Percentiles rank a stretch among this genome's conserved stretches.
These are phyloP conservation scores for Trichophyton benhamiae DNA, from an alignment of 2,329 filamentous ascomycete species.

Conservation along the genomic window DNA sequence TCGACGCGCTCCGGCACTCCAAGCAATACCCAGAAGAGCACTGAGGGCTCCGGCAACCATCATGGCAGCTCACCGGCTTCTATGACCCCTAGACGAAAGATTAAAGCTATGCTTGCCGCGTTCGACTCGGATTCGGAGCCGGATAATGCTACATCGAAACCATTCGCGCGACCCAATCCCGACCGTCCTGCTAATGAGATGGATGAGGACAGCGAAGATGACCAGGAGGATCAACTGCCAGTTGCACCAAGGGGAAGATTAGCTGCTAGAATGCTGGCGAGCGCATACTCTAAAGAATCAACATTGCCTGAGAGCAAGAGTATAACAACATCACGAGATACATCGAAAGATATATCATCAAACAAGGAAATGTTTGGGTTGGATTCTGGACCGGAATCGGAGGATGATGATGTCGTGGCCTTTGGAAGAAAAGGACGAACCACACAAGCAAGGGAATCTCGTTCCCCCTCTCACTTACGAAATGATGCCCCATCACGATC, in stretches of 20 bases:
- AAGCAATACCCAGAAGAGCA: not conserved
- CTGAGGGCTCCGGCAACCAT: not conserved
- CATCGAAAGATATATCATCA: not conserved
- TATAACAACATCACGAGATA: not conserved
- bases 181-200: not conserved
- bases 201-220: conserved; percentile 25
- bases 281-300: conserved; percentile 16
- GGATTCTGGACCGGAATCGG: conserved; percentile 1
- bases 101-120: conserved; percentile 38
- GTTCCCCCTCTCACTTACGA: not conserved
- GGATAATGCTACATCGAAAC: conserved; percentile 21
- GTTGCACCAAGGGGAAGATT: conserved; percentile 50
- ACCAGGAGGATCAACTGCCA: conserved; percentile 35
- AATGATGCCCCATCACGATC: conserved; percentile 15
- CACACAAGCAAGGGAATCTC: not conserved
- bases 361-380: not conserved
- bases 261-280: conserved; percentile 48
- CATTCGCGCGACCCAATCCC: not conserved
- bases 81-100: conserved; percentile 36
- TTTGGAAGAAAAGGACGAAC: conserved; percentile 18
- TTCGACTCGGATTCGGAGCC: conserved; percentile 38
- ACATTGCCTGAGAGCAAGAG: conserved; percentile 24
- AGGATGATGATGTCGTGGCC: conserved; percentile 22
- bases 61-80: conserved; percentile 21
- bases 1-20: not conserved